phyloP scores from a whole-genome alignment of 768 basidiomycete species.

The Macrocybe gigantea region DNA sequence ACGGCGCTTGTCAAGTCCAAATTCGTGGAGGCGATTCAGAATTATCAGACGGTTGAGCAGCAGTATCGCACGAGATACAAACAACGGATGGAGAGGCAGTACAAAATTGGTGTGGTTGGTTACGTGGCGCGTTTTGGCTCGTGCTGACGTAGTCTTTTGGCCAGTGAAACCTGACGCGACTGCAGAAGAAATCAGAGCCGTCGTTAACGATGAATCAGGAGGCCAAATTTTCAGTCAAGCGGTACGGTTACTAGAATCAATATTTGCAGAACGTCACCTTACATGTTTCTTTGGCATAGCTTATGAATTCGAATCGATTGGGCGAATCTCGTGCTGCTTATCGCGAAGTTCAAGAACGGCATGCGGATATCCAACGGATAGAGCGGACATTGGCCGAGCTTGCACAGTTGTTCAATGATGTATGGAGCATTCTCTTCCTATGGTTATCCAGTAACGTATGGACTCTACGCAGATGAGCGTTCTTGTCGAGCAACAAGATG shows the following conservation, averaged over 20 bases:
- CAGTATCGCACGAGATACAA: conserved; percentile 75
- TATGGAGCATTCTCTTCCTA: conserved; percentile 26
- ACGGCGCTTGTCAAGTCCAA: conserved; percentile 63
- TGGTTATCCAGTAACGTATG: not conserved
- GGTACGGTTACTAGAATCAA: conserved; percentile 30
- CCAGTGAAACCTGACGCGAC: conserved; percentile 91
- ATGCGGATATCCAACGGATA: conserved; percentile 93
- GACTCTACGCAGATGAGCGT: conserved; percentile 71
- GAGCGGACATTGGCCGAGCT: conserved; percentile 90
- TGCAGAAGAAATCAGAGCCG: conserved; percentile 79
- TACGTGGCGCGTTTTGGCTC: not conserved
- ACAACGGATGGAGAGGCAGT: conserved; percentile 79
- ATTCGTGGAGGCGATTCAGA: conserved; percentile 83
- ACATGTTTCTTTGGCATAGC: conserved; percentile 33
- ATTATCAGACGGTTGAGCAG: conserved; percentile 78
- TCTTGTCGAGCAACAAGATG: conserved; percentile 92
- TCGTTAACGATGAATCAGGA: conserved; percentile 78
- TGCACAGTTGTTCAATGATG: conserved; percentile 94
- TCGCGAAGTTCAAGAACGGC: conserved; percentile 94
- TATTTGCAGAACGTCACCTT: not conserved
- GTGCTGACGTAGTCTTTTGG: not conserved
- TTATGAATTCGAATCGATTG: conserved; percentile 87
- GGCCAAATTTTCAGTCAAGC: conserved; percentile 90
- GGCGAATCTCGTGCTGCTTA: conserved; percentile 88
- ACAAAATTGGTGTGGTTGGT: conserved; percentile 64